Percentiles rank a stretch among this genome's conserved stretches.
These are phyloP conservation scores for Termitomyces sp. DNA, from an alignment of 768 basidiomycete genomes.

Conservation along the genomic window DNA sequence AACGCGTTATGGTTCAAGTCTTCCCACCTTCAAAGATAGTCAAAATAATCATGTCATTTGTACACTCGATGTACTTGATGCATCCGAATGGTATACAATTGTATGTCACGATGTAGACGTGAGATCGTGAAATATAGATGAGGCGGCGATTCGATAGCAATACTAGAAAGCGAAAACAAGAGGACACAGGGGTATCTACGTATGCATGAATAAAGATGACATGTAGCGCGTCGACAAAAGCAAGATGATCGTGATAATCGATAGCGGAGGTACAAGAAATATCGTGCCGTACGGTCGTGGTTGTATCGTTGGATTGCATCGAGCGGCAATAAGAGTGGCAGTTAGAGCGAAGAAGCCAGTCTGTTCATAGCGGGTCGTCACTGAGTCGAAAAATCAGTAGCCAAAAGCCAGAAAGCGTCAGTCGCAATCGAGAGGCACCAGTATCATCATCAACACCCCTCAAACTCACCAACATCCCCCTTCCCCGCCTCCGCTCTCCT, in stretches of 20 bases:
- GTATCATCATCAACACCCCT: neutral
- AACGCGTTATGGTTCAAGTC: too few species aligned
- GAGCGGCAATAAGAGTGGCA: neutral
- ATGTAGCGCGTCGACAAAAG: neutral
- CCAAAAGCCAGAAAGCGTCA: neutral
- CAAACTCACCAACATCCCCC: conserved; percentile 4
- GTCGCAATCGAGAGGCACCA: neutral
- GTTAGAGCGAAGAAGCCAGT: neutral
- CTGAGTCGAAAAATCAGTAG: neutral
- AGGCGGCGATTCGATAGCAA: neutral
- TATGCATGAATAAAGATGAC: neutral
- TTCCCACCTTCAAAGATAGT: too few species aligned
- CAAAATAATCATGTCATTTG: neutral
- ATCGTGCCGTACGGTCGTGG: neutral
- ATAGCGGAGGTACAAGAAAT: neutral
- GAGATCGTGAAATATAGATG: neutral
- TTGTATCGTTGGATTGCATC: neutral
- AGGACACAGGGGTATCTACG: neutral
- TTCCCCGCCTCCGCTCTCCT: conserved; percentile 22
- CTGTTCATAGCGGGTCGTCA: neutral
- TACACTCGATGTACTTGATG: neutral
- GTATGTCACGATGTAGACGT: neutral
- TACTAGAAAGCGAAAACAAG: neutral
- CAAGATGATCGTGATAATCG: neutral
- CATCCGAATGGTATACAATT: neutral